Percentiles rank a stretch among this genome's conserved stretches.
These are phyloP conservation scores for Aspergillus vadensis DNA, from an alignment of 2,329 filamentous ascomycete species.

Conservation along the genomic window DNA sequence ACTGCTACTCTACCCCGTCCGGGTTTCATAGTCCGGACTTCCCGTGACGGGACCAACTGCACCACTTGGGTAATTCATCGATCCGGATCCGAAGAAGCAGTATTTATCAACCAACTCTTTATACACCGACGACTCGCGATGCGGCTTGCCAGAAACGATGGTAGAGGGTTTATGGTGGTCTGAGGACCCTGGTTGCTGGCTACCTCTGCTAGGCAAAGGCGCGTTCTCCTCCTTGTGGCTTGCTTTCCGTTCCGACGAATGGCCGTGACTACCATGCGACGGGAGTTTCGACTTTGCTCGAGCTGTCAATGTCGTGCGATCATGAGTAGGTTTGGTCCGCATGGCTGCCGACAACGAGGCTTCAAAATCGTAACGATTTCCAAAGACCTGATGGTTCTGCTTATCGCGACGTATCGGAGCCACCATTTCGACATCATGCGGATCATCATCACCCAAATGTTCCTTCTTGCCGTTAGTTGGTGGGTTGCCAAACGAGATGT, in stretches of 20 bases:
- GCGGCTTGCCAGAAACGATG: conserved; percentile 63
- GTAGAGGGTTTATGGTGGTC: conserved; percentile 52
- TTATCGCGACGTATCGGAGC: conserved; percentile 48
- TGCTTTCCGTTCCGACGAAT: conserved; percentile 11
- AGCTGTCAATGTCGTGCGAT: conserved; percentile 58
- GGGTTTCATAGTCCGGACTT: not conserved
- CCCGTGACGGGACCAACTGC: conserved; percentile 1
- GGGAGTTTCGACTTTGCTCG: conserved; percentile 57
- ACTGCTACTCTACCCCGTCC: conserved; percentile 6
- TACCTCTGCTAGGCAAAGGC: conserved; percentile 23
- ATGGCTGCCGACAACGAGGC: conserved; percentile 86
- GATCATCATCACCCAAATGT: conserved; percentile 72
- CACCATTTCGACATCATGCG: conserved; percentile 65
- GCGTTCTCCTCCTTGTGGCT: conserved; percentile 19
- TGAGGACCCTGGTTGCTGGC: conserved; percentile 16
- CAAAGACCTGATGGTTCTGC: conserved; percentile 71
- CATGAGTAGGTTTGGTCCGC: conserved; percentile 65
- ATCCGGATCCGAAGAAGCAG: conserved; percentile 75
- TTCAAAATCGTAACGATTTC: conserved; percentile 92
- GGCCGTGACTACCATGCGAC: conserved; percentile 16
- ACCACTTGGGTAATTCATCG: conserved; percentile 42
- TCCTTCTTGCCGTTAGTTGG: conserved; percentile 67
- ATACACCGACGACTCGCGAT: conserved; percentile 84
- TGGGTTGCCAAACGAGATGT: conserved; percentile 59
- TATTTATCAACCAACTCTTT: conserved; percentile 98